Conservation (phyloP, 2,329 filamentous ascomycete genomes). For the Volutella citrinella region DNA sequence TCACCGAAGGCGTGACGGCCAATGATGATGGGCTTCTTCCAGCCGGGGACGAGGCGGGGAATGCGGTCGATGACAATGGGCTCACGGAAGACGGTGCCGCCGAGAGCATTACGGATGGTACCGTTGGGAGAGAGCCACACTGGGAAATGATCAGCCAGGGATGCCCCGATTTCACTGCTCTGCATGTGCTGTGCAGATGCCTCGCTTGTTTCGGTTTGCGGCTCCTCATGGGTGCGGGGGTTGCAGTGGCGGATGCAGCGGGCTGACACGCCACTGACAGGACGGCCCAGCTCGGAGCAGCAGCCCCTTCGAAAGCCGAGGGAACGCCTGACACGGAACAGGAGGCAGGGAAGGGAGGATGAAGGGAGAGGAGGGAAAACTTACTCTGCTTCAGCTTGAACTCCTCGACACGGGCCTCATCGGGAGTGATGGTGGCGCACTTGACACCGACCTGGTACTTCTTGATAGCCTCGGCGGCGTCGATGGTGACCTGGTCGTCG, state of each 20-base stretch:
- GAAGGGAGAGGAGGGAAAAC: constrained; percentile 29
- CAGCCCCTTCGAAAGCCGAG: too few relatives aligned
- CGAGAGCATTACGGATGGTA: constrained; percentile 72
- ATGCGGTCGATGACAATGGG: constrained; percentile 95
- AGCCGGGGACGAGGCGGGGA: constrained; percentile 89
- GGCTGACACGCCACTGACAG: too few relatives aligned
- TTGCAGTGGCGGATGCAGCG: too few relatives aligned
- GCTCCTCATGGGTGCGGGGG: constrained; percentile 22
- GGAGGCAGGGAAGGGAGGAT: too few relatives aligned
- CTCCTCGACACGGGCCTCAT: constrained; percentile 94
- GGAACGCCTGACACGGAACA: too few relatives aligned
- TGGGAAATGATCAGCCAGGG: constrained; percentile 33
- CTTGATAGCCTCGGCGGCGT: constrained; percentile 96
- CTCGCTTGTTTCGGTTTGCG: constrained; percentile 10
- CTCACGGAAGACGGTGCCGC: constrained; percentile 98
- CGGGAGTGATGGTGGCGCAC: constrained; percentile 98
- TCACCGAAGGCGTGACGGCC: constrained; percentile 97
- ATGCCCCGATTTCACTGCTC: constrained; percentile 6
- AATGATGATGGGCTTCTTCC: constrained; percentile 99
- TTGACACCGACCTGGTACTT: constrained; percentile 99
- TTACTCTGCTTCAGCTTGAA: constrained; percentile 98
- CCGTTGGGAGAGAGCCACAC: constrained; percentile 99
- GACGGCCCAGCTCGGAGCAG: too few relatives aligned
- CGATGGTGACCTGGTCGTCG: constrained; percentile 91
- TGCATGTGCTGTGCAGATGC: constrained; percentile 3